Evolutionary conservation across 352 stramenopile species (phyloP), one percentile per base, ranked within the genome.

Genomic region (Blastocystis sp.): DNA sequence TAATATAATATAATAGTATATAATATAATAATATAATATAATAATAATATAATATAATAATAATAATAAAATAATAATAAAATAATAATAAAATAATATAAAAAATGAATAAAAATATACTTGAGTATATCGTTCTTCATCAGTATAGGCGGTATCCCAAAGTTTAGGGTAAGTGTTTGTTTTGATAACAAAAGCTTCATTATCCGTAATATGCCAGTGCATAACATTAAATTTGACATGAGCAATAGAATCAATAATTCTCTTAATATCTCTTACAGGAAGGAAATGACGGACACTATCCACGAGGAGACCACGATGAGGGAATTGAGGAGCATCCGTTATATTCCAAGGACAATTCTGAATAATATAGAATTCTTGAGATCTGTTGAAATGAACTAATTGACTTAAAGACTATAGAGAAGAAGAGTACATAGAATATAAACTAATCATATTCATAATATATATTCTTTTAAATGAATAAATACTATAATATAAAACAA

Each of bases 391-490:
- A 4, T 58, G 28, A 4, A 78, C 9, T n/a, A 80, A 64, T 46
- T 80, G 74, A 23, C 39, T 55, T 4, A 81, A 59, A 2, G 72
- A 75, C 65, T 79, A n/a, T n/a, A n/a, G n/a, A n/a, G n/a, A n/a
- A n/a, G 11, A 11, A 11, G 16, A 18, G 41, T n/a, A 21, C n/a
- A n/a, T n/a, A n/a, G n/a, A n/a, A n/a, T n/a, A n/a, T n/a, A n/a
- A n/a, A n/a, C n/a, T n/a, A n/a, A n/a, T n/a, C n/a, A n/a, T n/a
- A n/a, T n/a, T n/a, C n/a, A n/a, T n/a, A n/a, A n/a, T n/a, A n/a
- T n/a, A n/a, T n/a, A n/a, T n/a, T n/a, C n/a, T n/a, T n/a, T n/a
- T n/a, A n/a, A n/a, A n/a, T n/a, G n/a, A n/a, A n/a, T n/a, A n/a
- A n/a, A n/a, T n/a, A n/a, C n/a, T n/a, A n/a, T n/a, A n/a, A n/a